These are phyloP conservation scores for Mychonastes homosphaera DNA, from an alignment of 139 green algal genomes.

Conservation along the genomic window DNA sequence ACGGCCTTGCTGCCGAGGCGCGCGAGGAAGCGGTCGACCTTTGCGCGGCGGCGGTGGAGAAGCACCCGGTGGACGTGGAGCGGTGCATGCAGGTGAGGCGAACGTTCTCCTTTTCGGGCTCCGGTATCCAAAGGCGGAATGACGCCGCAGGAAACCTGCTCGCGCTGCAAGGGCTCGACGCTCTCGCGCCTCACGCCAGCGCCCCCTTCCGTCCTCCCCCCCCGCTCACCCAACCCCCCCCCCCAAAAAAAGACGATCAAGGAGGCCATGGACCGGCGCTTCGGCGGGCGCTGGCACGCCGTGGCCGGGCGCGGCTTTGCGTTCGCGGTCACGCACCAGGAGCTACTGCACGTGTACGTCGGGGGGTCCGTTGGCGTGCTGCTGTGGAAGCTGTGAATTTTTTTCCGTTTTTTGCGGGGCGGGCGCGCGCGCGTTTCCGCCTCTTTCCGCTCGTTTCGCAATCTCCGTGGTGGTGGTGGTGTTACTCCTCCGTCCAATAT, in stretches of 20 bases:
- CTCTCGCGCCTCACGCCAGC: neutral
- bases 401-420: too few species aligned
- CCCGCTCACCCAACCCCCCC: neutral
- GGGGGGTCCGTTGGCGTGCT: constrained; percentile 68
- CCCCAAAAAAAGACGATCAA: constrained; percentile 61
- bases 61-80: constrained; percentile 62
- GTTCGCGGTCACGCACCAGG: constrained; percentile 80
- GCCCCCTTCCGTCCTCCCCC: neutral
- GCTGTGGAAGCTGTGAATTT: constrained; percentile 83
- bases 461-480: too few species aligned
- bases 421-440: too few species aligned
- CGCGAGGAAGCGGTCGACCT: constrained; percentile 74
- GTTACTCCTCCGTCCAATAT: too few species aligned
- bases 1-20: constrained; percentile 77
- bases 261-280: constrained; percentile 90
- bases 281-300: constrained; percentile 78
- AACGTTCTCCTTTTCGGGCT: neutral
- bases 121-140: too few species aligned
- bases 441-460: too few species aligned
- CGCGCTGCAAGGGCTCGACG: neutral
- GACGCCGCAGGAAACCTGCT: neutral
- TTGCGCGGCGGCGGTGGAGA: constrained; percentile 70
- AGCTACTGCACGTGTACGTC: constrained; percentile 77
- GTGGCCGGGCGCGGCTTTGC: constrained; percentile 72
- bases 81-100: constrained; percentile 67